Conservation (phyloP, 805 yeast species). For the Ogataea corticis region DNA sequence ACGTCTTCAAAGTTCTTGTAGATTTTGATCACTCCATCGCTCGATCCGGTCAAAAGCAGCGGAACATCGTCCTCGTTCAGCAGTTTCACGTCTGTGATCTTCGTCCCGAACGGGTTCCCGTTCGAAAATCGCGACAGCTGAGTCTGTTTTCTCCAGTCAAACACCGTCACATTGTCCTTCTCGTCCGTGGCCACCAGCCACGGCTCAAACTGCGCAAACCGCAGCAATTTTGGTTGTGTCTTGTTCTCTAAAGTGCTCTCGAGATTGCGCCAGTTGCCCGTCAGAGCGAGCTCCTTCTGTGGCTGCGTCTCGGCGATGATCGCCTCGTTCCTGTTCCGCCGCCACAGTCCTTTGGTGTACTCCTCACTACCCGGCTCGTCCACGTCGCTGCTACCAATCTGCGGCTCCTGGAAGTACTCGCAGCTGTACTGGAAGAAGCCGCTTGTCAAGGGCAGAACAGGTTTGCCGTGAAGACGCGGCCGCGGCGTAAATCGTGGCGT, state of each 20-base stretch:
- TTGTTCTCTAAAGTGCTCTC: constrained; percentile 62
- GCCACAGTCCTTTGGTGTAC: constrained; percentile 80
- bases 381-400: constrained; percentile 76
- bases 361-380: constrained; percentile 94
- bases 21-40: constrained; percentile 91
- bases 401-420: constrained; percentile 96
- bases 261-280: constrained; percentile 82
- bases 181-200: constrained; percentile 80
- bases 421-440: constrained; percentile 73
- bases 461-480: constrained; percentile 34
- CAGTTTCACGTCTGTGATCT: constrained; percentile 81
- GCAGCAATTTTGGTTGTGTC: constrained; percentile 75
- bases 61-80: constrained; percentile 93
- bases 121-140: constrained; percentile 71
- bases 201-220: constrained; percentile 89
- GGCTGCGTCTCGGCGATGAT: constrained; percentile 88
- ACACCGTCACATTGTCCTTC: constrained; percentile 76
- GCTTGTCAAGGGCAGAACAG: constrained; percentile 56
- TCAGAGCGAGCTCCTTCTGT: constrained; percentile 78
- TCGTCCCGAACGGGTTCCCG: constrained; percentile 84
- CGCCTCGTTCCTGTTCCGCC: constrained; percentile 83
- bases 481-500: constrained; percentile 54
- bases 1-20: constrained; percentile 71
- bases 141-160: constrained; percentile 78
- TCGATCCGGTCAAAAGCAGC: constrained; percentile 79